phyloP scores from a whole-genome alignment of 2,329 filamentous ascomycete genomes.

The Arthrobotrys sinensis region DNA sequence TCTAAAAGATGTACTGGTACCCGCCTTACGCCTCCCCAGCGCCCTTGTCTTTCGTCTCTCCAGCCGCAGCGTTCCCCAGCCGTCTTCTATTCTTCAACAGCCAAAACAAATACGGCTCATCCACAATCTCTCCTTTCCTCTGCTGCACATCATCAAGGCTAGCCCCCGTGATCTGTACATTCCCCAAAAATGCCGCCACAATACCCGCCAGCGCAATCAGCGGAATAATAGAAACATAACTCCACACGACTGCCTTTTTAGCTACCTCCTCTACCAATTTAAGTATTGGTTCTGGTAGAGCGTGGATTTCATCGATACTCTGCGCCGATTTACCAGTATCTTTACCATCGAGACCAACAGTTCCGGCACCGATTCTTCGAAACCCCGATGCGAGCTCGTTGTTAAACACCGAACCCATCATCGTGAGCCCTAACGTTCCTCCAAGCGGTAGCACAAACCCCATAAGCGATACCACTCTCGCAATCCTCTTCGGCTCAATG shows the following conservation, averaged over 20 bases:
- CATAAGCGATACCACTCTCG: conserved; percentile 75
- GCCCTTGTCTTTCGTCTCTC: neutral
- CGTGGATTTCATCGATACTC: conserved; percentile 67
- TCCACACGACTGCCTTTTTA: conserved; percentile 76
- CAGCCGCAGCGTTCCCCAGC: conserved; percentile 15
- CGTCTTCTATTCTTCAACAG: conserved; percentile 51
- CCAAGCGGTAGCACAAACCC: conserved; percentile 76
- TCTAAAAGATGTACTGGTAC: neutral
- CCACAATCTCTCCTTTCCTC: conserved; percentile 49
- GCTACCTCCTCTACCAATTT: conserved; percentile 68
- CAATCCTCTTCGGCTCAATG: conserved; percentile 74
- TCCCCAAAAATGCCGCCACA: conserved; percentile 70
- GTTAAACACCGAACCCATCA: conserved; percentile 80
- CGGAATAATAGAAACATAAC: conserved; percentile 75
- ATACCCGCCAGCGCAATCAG: conserved; percentile 72
- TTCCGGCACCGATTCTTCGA: conserved; percentile 66
- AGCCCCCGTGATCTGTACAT: conserved; percentile 71
- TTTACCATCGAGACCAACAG: conserved; percentile 64
- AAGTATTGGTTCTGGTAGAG: conserved; percentile 67
- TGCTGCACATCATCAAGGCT: conserved; percentile 64
- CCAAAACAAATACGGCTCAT: conserved; percentile 58
- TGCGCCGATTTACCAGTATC: conserved; percentile 65
- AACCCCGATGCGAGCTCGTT: conserved; percentile 69
- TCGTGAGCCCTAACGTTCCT: conserved; percentile 76
- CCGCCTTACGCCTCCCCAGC: neutral